Conservation (phyloP, 2,329 filamentous ascomycete species). For the Fusarium verticillioides region DNA sequence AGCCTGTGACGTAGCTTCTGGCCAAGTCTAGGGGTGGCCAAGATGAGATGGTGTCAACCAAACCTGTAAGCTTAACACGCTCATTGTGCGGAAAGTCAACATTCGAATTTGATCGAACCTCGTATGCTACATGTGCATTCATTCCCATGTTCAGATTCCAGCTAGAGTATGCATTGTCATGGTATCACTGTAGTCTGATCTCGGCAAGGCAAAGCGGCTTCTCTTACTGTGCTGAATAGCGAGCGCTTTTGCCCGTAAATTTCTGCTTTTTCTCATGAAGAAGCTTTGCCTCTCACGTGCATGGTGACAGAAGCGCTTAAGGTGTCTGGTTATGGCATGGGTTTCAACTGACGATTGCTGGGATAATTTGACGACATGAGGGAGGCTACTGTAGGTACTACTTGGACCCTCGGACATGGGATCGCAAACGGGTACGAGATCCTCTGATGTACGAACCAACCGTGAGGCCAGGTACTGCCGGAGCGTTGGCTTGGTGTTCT, state of each 20-base stretch:
- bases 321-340: slow-evolving; percentile 2
- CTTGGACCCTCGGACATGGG: slow-evolving; percentile 2
- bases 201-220: neutral
- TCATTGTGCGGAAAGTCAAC: neutral
- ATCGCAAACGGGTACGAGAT: slow-evolving; percentile 11
- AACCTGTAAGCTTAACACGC: neutral
- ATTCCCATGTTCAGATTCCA: neutral
- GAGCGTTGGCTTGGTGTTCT: slow-evolving; percentile 12
- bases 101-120: neutral
- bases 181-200: neutral
- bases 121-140: neutral
- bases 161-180: neutral
- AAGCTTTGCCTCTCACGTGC: slow-evolving; percentile 1
- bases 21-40: neutral
- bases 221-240: neutral
- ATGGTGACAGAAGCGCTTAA: neutral
- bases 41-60: neutral
- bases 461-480: slow-evolving; percentile 5
- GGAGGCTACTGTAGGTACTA: slow-evolving; percentile 24
- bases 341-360: neutral
- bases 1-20: neutral
- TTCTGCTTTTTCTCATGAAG: neutral
- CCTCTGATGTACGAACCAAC: slow-evolving; percentile 25
- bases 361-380: slow-evolving; percentile 1
- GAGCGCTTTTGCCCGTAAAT: neutral